Percentiles rank a stretch among this genome's conserved stretches.
Conservation (phyloP, 2,329 filamentous ascomycete genomes). For the Dactylonectria estremocensis region DNA sequence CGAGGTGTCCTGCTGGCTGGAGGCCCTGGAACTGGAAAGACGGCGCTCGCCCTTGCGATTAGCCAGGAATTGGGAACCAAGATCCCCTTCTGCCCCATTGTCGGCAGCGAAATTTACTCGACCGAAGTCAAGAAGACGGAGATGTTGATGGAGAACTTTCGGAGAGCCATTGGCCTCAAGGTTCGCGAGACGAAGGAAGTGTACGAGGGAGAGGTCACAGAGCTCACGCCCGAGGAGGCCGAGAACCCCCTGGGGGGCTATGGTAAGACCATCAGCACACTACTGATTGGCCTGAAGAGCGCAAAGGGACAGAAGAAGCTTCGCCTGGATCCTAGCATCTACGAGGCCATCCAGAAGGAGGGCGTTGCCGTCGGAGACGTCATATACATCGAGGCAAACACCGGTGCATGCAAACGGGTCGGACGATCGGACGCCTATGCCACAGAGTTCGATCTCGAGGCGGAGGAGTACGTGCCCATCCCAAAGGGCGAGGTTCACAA, state of each 20-base stretch:
- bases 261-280: conserved; percentile 96
- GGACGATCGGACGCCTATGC: conserved; percentile 97
- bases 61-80: conserved; percentile 98
- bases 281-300: conserved; percentile 95
- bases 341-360: conserved; percentile 99
- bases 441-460: conserved; percentile 98
- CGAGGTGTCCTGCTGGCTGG: conserved; percentile 94
- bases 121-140: conserved; percentile 99
- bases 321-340: conserved; percentile 96
- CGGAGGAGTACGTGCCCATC: conserved; percentile 98
- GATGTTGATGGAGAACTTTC: conserved; percentile 99
- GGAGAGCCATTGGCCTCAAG: conserved; percentile 94
- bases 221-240: conserved; percentile 96
- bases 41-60: conserved; percentile 93
- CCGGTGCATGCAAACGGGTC: conserved; percentile 96
- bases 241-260: conserved; percentile 98
- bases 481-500: conserved; percentile 99
- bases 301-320: conserved; percentile 98
- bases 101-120: conserved; percentile 97
- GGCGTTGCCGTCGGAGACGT: conserved; percentile 96
- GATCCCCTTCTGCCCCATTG: conserved; percentile 98
- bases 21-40: conserved; percentile 97
- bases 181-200: conserved; percentile 99
- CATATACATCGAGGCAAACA: conserved; percentile 99
- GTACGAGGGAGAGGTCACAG: conserved; percentile 98